phyloP scores from a whole-genome alignment of 1,284 basidiomycete genomes.

The Gymnopus androsaceus region DNA sequence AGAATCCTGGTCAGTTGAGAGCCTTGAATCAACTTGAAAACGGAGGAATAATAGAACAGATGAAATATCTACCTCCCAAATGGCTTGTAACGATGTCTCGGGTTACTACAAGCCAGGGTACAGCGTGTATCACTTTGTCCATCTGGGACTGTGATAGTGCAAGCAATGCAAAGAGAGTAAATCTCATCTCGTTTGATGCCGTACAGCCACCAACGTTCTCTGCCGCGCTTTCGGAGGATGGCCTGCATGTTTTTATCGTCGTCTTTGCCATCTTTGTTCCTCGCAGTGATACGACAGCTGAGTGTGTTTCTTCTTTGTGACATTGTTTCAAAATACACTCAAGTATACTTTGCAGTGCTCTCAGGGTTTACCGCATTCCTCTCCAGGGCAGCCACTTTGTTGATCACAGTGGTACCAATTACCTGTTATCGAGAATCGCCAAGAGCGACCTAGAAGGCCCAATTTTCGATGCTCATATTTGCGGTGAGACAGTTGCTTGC shows the following conservation, averaged over 20 bases:
- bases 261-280: constrained; percentile 32
- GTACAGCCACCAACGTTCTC: constrained; percentile 35
- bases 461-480: constrained; percentile 26
- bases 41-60: constrained; percentile 40
- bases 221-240: constrained; percentile 29
- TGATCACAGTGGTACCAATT: background rate
- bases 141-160: constrained; percentile 41
- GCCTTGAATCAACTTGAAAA: constrained; percentile 37
- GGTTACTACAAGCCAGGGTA: constrained; percentile 24
- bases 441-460: constrained; percentile 1
- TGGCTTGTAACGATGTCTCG: constrained; percentile 51
- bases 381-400: background rate
- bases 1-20: constrained; percentile 35
- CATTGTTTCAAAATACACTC: background rate
- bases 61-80: constrained; percentile 46
- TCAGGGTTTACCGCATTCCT: constrained; percentile 12
- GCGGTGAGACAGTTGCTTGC: constrained; percentile 33
- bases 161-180: constrained; percentile 30
- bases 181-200: constrained; percentile 34
- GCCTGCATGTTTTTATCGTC: constrained; percentile 31
- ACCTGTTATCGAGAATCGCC: constrained; percentile 1
- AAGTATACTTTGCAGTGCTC: background rate
- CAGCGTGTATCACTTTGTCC: constrained; percentile 29
- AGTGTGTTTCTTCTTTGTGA: constrained; percentile 18
- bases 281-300: constrained; percentile 19